phyloP scores from a whole-genome alignment of 495 filamentous ascomycete species.

The Margaritispora aquatica region DNA sequence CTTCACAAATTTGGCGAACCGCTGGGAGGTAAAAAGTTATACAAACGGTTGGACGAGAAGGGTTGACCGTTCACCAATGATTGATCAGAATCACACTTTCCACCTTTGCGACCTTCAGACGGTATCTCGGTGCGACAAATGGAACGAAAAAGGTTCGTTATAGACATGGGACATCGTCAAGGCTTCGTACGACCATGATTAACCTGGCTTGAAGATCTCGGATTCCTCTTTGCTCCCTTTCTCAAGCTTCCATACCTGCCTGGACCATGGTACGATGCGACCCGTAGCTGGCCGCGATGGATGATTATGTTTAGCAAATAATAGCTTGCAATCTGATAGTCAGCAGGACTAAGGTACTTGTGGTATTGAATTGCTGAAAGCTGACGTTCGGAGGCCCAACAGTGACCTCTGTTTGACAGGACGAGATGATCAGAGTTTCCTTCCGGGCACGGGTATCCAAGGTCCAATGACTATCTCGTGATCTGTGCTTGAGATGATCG shows the following conservation, averaged over 20 bases:
- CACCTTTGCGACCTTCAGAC: slow-evolving; percentile 5
- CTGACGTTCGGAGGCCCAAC: slow-evolving; percentile 3
- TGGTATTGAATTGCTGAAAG: slow-evolving; percentile 23
- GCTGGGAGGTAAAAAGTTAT: slow-evolving; percentile 9
- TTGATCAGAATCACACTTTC: slow-evolving; percentile 1
- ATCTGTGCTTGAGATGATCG: background rate
- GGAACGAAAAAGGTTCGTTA: background rate
- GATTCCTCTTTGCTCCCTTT: background rate
- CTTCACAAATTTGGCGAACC: slow-evolving; percentile 9
- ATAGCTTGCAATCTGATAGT: background rate
- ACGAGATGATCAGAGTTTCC: background rate
- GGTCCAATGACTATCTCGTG: slow-evolving; percentile 11
- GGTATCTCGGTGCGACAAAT: background rate
- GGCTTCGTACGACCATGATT: background rate
- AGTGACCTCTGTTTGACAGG: background rate
- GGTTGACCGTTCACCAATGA: slow-evolving; percentile 13
- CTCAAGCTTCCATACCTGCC: background rate
- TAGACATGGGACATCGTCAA: background rate
- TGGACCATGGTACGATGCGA: slow-evolving; percentile 15
- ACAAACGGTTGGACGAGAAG: slow-evolving; percentile 20
- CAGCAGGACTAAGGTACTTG: background rate
- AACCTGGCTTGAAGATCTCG: background rate
- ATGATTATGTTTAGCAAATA: slow-evolving; percentile 7
- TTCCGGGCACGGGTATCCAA: background rate
- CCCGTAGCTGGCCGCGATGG: slow-evolving; percentile 16